phyloP scores from a whole-genome alignment of 805 yeast genomes.

The Clavispora santaluciae region DNA sequence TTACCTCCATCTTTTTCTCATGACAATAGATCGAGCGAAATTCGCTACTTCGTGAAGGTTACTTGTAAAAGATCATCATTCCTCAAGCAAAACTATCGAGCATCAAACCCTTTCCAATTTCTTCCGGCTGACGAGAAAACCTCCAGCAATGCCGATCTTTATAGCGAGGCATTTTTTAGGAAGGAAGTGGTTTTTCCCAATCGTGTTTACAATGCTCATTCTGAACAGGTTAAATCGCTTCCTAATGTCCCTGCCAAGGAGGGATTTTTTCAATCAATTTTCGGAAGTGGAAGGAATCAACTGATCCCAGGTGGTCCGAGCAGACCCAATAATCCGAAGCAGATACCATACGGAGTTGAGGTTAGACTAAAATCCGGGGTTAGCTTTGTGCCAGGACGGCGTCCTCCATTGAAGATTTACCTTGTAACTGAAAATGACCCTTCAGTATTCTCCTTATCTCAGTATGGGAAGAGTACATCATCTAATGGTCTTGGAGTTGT shows the following conservation, averaged over 20 bases:
- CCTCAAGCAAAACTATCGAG: slow-evolving; percentile 43
- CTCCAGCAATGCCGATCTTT: neutral
- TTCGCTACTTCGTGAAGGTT: slow-evolving; percentile 55
- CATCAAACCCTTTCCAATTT: slow-evolving; percentile 47
- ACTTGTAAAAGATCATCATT: slow-evolving; percentile 53
- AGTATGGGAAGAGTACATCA: slow-evolving; percentile 32
- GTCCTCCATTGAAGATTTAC: slow-evolving; percentile 31
- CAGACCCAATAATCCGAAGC: neutral
- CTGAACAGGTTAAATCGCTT: neutral
- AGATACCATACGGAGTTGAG: slow-evolving; percentile 40
- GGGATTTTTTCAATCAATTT: slow-evolving; percentile 10
- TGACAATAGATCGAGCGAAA: slow-evolving; percentile 29
- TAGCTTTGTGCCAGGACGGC: slow-evolving; percentile 40
- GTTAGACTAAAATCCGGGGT: slow-evolving; percentile 46
- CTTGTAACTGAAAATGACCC: slow-evolving; percentile 29
- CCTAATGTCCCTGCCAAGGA: slow-evolving; percentile 17
- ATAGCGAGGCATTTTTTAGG: neutral
- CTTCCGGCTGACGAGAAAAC: slow-evolving; percentile 43
- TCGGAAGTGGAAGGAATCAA: neutral
- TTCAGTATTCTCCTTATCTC: slow-evolving; percentile 22
- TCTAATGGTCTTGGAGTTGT: slow-evolving; percentile 45
- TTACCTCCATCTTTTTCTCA: slow-evolving; percentile 12
- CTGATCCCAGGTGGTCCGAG: neutral
- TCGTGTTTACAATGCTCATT: neutral
- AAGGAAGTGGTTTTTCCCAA: neutral